Evolutionary conservation across 306 rosid genomes (phyloP).

Genomic region (Prunus mira): DNA sequence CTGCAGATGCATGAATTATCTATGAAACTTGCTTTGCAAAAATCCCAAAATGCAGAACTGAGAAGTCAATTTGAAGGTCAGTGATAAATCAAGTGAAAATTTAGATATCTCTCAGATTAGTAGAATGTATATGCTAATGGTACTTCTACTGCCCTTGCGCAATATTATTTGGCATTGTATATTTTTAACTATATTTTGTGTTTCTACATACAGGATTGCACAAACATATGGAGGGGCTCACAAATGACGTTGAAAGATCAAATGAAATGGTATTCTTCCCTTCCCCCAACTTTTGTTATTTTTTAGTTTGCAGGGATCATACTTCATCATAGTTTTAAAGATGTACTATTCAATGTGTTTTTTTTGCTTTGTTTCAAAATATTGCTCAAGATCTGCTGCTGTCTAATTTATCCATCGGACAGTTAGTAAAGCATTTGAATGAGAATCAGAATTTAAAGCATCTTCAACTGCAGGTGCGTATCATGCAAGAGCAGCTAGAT

Average conservation of each 20-base stretch:
- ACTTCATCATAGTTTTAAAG: neutral
- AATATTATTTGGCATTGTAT: neutral
- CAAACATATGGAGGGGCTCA: conserved; percentile 74
- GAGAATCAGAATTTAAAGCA: conserved; percentile 1
- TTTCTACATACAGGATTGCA: conserved; percentile 53
- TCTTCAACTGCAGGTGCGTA: conserved; percentile 45
- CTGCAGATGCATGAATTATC: conserved; percentile 83
- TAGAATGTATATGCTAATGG: neutral
- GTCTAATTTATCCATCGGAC: neutral
- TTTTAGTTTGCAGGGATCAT: neutral
- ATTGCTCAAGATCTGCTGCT: neutral
- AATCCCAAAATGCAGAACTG: conserved; percentile 72
- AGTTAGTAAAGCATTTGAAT: neutral
- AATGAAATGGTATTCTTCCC: conserved; percentile 67
- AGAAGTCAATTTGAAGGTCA: conserved; percentile 83
- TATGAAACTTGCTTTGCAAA: conserved; percentile 79
- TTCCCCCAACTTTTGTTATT: conserved; percentile 20
- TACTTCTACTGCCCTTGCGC: neutral
- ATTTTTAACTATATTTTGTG: neutral
- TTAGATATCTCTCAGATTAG: neutral
- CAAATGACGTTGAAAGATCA: conserved; percentile 93
- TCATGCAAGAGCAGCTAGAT: conserved; percentile 64
- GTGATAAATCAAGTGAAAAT: conserved; percentile 2
- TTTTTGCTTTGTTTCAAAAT: neutral
- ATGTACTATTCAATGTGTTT: neutral